Evolutionary conservation across 495 filamentous ascomycete species (phyloP).

Genomic region (Xylaria bambusicola): DNA sequence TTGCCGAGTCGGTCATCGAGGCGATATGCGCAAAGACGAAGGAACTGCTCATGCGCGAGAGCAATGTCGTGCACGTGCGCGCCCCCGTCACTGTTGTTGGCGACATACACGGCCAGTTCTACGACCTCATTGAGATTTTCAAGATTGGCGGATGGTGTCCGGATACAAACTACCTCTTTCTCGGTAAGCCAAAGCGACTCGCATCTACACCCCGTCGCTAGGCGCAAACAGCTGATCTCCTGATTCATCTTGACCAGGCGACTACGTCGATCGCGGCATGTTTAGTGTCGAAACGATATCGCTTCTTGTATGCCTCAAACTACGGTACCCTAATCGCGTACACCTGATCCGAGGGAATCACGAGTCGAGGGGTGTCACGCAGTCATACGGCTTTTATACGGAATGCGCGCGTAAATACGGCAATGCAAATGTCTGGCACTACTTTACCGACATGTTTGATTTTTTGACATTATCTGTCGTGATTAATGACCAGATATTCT

Average conservation of each 20-base stretch:
- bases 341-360: slow-evolving; percentile 96
- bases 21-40: slow-evolving; percentile 99
- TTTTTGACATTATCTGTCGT: slow-evolving; percentile 95
- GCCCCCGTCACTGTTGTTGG: slow-evolving; percentile 98
- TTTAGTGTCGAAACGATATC: slow-evolving; percentile 98
- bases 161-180: slow-evolving; percentile 96
- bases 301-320: slow-evolving; percentile 89
- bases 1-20: slow-evolving; percentile 97
- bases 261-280: slow-evolving; percentile 96
- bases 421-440: slow-evolving; percentile 98
- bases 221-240: slow-evolving; percentile 1
- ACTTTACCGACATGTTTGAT: slow-evolving; percentile 99
- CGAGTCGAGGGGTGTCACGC: slow-evolving; percentile 94
- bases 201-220: not conserved
- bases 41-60: slow-evolving; percentile 98
- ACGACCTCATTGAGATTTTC: slow-evolving; percentile 98
- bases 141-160: slow-evolving; percentile 96
- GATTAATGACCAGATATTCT: slow-evolving; percentile 98
- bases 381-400: slow-evolving; percentile 98
- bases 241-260: slow-evolving; percentile 55
- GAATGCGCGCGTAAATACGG: slow-evolving; percentile 97
- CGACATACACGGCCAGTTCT: slow-evolving; percentile 98
- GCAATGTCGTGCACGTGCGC: slow-evolving; percentile 96
- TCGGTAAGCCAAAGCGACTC: slow-evolving; percentile 60
- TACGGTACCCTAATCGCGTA: slow-evolving; percentile 88